phyloP scores from a whole-genome alignment of 2,329 filamentous ascomycete genomes.

The Pyrenochaeta sp. region DNA sequence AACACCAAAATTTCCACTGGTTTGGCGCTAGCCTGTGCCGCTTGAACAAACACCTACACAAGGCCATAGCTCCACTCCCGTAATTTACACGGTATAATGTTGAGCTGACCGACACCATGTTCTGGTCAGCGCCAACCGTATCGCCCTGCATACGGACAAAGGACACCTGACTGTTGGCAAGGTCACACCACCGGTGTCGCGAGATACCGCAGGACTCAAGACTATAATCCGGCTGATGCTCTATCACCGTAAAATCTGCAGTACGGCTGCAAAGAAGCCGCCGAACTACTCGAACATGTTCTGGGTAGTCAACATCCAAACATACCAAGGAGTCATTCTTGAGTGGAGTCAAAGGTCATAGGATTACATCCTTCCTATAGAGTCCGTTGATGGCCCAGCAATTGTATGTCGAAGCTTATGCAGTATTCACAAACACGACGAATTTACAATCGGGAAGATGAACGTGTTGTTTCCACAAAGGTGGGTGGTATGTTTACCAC shows the following conservation, averaged over 20 bases:
- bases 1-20: neutral
- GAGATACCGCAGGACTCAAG: neutral
- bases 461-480: constrained; percentile 21
- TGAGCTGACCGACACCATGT: too few species aligned
- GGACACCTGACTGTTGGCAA: neutral
- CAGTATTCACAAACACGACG: neutral
- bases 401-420: neutral
- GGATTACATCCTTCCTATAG: neutral
- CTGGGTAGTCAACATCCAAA: too few species aligned
- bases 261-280: too few species aligned
- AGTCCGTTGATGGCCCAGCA: neutral
- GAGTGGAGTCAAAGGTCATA: neutral
- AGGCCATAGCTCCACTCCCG: neutral
- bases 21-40: neutral
- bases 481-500: constrained; percentile 32
- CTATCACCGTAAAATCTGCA: neutral
- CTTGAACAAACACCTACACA: neutral
- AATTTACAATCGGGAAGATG: neutral
- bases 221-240: neutral
- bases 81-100: too few species aligned
- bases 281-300: too few species aligned
- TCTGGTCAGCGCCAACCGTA: too few species aligned
- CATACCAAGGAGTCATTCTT: neutral
- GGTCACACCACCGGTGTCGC: neutral
- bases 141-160: neutral